phyloP scores from a whole-genome alignment of 257 asterid genomes.

The Jacaranda copaia region DNA sequence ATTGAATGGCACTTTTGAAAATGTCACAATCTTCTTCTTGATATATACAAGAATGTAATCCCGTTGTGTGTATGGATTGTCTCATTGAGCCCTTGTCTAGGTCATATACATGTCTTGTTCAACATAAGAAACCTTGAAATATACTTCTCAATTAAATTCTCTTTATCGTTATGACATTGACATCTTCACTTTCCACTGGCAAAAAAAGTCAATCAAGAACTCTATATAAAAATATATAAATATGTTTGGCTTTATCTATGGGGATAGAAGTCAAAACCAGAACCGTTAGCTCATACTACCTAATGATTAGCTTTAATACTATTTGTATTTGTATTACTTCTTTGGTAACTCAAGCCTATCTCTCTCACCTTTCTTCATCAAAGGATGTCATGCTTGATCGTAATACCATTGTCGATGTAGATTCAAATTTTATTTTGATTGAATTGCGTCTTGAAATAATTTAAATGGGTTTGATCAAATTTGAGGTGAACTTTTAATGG shows the following conservation, averaged over 20 bases:
- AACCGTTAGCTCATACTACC: too few species aligned
- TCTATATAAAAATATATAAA: too few species aligned
- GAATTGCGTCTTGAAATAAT: too few species aligned
- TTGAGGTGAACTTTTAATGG: too few species aligned
- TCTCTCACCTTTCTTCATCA: background rate
- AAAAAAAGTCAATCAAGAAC: background rate
- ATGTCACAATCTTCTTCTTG: background rate
- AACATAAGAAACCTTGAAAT: conserved; percentile 1
- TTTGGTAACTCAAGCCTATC: background rate
- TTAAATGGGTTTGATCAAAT: too few species aligned
- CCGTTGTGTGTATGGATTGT: background rate
- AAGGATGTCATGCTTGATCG: background rate
- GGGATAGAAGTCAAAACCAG: too few species aligned
- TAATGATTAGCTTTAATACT: background rate
- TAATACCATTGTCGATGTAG: too few species aligned
- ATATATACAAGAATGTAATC: background rate
- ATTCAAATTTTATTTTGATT: too few species aligned
- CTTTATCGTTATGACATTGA: background rate
- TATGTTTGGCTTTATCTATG: too few species aligned
- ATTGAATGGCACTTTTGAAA: background rate
- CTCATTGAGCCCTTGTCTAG: background rate
- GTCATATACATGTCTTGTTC: background rate
- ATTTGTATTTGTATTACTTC: background rate
- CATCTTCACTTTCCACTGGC: too few species aligned
- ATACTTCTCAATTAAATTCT: background rate